These are phyloP conservation scores for Petasospora fabianii DNA, from an alignment of 1,139 yeast genomes.

Conservation along the genomic window DNA sequence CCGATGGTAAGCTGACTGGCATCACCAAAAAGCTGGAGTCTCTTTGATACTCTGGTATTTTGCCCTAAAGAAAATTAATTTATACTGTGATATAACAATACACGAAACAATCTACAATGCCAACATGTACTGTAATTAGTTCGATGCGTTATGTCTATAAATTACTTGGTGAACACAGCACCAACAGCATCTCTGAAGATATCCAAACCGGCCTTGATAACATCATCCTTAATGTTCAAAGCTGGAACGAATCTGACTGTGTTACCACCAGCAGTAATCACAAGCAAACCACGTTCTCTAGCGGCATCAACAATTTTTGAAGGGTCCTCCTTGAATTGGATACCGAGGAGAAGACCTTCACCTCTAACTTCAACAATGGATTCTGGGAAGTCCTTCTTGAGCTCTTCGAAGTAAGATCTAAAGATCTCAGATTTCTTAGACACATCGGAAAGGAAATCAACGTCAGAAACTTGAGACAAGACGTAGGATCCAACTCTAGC, in stretches of 20 bases:
- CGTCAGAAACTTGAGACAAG: constrained; percentile 59
- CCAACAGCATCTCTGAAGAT: constrained; percentile 55
- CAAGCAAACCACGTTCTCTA: constrained; percentile 72
- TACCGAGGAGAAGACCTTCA: constrained; percentile 79
- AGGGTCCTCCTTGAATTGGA: constrained; percentile 69
- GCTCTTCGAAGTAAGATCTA: constrained; percentile 43
- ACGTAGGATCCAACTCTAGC: constrained; percentile 78
- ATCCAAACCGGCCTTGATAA: constrained; percentile 64
- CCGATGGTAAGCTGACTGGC: constrained; percentile 6
- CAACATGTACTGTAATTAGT: too few relatives aligned
- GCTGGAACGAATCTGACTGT: constrained; percentile 92
- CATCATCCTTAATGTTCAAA: constrained; percentile 70
- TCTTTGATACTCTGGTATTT: too few relatives aligned
- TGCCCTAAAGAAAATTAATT: too few relatives aligned
- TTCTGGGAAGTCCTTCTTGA: constrained; percentile 55
- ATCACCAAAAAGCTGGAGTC: constrained; percentile 1
- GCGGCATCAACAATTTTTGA: constrained; percentile 62
- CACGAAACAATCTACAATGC: too few relatives aligned
- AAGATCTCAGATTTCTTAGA: constrained; percentile 54
- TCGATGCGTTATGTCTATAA: too few relatives aligned
- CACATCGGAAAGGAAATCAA: constrained; percentile 59
- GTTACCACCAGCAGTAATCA: constrained; percentile 89
- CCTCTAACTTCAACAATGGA: constrained; percentile 74
- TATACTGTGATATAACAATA: too few relatives aligned
- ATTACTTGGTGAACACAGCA: constrained; percentile 28